Base-by-base conservation (phyloP, 1,139 yeast genomes). In the Hansenula sp. region DNA sequence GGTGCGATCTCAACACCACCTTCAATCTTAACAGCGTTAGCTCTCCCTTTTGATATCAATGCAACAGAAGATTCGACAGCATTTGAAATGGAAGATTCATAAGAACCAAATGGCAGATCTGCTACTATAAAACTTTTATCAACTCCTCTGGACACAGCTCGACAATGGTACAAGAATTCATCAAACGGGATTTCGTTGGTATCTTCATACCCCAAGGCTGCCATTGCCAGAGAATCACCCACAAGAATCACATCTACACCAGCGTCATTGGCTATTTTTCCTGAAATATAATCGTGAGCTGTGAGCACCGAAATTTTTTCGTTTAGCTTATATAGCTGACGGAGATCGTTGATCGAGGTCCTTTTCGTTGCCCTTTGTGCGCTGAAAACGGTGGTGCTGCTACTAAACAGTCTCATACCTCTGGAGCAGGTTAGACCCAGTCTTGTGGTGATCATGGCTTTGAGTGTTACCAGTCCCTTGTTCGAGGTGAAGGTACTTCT, bases 211-310 rank as follows among this genome's bases (percentile, higher is more conserved):
- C 98, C 98, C 46, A 88, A 70, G 0, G 95, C 75, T 1, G 87
- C 90, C 96, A 89, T 90, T 1, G 96, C 89, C 31, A 92, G 65
- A 0, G 97, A 90, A 60, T 92, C 98, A 2, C 98, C 98, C 7
- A 92, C 81, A 9, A 92, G 70, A 11, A 82, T 70, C 39, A 82
- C 71, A 52, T 92, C 97, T 2, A 79, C 71, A 1, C 75, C 73
- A 1, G 94, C 80, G 12, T 70, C 60, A 38, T 86, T 89, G 0
- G 89, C 94, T 56, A 85, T 69, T 28, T 69, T 67, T 0, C 82
- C 92, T 0, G 96, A 82, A 25, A 90, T 78, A 56, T 71, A 84
- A 57, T 92, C 98, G 60, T 90, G 89, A 1, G 96, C 95, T 0
- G 98, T 92, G 19, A 89, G 67, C 62, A 84, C 78, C 1, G 90